Percentiles rank a stretch among this genome's conserved stretches.
Evolutionary conservation across 2,329 filamentous ascomycete species (phyloP).

Genomic region (Orbilia ellipsospora): DNA sequence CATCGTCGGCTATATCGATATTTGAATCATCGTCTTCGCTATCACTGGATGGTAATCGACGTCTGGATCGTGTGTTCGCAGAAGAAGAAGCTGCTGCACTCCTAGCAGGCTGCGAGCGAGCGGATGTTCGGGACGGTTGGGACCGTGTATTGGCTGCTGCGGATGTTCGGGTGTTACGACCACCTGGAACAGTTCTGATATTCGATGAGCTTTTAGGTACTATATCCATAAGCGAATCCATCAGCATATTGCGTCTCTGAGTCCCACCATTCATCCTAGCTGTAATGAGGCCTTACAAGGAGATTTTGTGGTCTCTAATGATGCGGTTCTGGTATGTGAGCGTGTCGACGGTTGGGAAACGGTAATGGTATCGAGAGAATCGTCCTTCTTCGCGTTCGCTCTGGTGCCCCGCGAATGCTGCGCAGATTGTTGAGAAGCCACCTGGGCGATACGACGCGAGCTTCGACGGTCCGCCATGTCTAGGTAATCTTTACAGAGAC

Average conservation of each 20-base stretch:
- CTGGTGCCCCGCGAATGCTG: slow-evolving; percentile 38
- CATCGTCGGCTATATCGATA: slow-evolving; percentile 62
- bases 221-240: not conserved
- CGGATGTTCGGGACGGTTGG: slow-evolving; percentile 41
- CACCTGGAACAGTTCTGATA: slow-evolving; percentile 36
- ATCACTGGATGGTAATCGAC: slow-evolving; percentile 47
- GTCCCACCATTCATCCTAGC: too few species aligned
- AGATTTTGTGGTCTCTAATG: slow-evolving; percentile 27
- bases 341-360: slow-evolving; percentile 36
- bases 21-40: slow-evolving; percentile 56
- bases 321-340: slow-evolving; percentile 44
- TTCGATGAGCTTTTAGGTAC: slow-evolving; percentile 43
- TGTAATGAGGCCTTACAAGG: slow-evolving; percentile 11
- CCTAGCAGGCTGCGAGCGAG: slow-evolving; percentile 45
- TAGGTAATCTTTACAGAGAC: slow-evolving; percentile 33
- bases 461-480: slow-evolving; percentile 49
- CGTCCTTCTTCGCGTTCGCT: slow-evolving; percentile 31
- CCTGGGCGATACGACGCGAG: slow-evolving; percentile 52
- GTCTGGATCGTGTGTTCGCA: slow-evolving; percentile 33
- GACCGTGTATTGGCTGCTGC: slow-evolving; percentile 45
- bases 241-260: not conserved
- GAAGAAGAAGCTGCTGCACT: slow-evolving; percentile 17
- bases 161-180: slow-evolving; percentile 50
- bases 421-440: slow-evolving; percentile 35
- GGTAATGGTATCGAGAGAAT: slow-evolving; percentile 22